These are phyloP conservation scores for Fomes fomentarius DNA, from an alignment of 1,284 basidiomycete genomes.

Conservation along the genomic window DNA sequence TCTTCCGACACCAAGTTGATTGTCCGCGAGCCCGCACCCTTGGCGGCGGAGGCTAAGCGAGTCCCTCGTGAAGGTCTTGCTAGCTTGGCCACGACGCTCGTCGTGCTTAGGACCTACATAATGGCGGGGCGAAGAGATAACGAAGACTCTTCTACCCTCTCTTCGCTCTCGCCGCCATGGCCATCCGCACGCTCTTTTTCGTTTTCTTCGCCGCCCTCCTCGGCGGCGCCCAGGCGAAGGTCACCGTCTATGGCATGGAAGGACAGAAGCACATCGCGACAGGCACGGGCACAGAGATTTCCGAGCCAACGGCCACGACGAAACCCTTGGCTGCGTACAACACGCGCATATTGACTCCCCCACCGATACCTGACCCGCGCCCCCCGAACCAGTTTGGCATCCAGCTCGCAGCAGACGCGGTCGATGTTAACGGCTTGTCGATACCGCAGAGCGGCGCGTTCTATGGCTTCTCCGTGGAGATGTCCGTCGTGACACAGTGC, in stretches of 20 bases:
- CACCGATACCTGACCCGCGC: conserved; percentile 20
- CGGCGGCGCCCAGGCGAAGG: conserved; percentile 19
- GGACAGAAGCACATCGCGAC: conserved; percentile 22
- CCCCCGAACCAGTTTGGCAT: conserved; percentile 32
- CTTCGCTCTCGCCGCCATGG: conserved; percentile 14
- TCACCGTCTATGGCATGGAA: conserved; percentile 33
- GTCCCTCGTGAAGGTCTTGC: too few species aligned
- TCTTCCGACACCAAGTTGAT: too few species aligned
- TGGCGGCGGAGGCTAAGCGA: too few species aligned
- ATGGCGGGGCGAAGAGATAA: background rate
- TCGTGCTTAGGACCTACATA: background rate
- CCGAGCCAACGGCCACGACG: conserved; percentile 32
- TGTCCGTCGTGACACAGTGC: conserved; percentile 69
- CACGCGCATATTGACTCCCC: conserved; percentile 19
- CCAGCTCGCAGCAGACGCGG: conserved; percentile 32
- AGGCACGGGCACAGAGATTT: conserved; percentile 14
- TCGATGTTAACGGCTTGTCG: conserved; percentile 41
- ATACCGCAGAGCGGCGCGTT: conserved; percentile 64
- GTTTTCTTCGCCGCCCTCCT: conserved; percentile 20
- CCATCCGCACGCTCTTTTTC: conserved; percentile 28
- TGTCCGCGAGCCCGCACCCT: too few species aligned
- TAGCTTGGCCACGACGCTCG: background rate
- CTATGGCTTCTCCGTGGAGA: conserved; percentile 73
- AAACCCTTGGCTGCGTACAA: conserved; percentile 37
- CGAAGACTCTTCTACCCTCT: background rate